These are phyloP conservation scores for Rhododendron henanense DNA, from an alignment of 148 eudicot species.

Conservation along the genomic window DNA sequence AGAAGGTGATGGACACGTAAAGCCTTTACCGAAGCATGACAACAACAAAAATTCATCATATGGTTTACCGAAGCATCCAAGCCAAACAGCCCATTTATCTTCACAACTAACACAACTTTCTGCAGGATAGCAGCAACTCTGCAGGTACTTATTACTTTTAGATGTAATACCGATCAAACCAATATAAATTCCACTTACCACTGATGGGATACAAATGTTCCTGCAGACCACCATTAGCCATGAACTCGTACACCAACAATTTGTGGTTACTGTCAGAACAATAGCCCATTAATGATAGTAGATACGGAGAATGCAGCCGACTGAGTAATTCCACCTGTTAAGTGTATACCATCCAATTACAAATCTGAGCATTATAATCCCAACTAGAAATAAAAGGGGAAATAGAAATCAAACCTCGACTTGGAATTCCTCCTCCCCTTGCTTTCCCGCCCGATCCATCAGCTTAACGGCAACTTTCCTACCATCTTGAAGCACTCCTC, in stretches of 20 bases:
- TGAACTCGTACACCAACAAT: conserved; percentile 86
- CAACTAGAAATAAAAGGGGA: not conserved
- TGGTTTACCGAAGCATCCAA: not conserved
- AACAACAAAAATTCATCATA: not conserved
- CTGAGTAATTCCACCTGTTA: conserved; percentile 82
- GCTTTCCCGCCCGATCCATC: conserved; percentile 92
- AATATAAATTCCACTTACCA: conserved; percentile 37
- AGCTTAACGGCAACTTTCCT: conserved; percentile 84
- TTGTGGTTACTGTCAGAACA: conserved; percentile 78
- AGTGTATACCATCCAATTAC: conserved; percentile 25
- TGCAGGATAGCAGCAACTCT: not conserved
- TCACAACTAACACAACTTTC: not conserved
- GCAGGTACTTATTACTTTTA: not conserved
- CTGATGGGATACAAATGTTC: conserved; percentile 72
- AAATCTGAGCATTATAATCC: not conserved
- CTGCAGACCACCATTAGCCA: conserved; percentile 94
- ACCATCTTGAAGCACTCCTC: conserved; percentile 85
- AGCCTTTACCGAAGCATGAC: not conserved
- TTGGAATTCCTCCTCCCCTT: conserved; percentile 91
- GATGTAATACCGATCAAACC: not conserved
- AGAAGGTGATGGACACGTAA: not conserved
- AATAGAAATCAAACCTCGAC: conserved; percentile 60
- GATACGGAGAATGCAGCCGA: conserved; percentile 69
- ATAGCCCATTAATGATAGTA: conserved; percentile 79
- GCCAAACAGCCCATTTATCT: not conserved